Conservation (phyloP, 495 filamentous ascomycete genomes). For the Penicillium herquei region DNA sequence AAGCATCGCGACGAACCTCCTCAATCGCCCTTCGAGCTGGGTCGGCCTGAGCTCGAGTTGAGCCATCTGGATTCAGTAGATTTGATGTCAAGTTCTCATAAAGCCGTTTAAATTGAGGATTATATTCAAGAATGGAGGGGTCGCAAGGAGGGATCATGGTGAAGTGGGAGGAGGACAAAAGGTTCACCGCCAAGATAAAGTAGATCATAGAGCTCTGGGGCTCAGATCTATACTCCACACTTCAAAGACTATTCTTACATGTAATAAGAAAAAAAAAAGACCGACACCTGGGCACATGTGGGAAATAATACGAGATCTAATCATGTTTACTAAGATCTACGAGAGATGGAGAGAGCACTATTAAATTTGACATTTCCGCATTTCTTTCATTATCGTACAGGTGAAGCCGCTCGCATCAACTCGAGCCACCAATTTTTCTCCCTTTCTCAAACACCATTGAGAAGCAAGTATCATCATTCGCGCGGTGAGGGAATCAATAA, state of each 20-base stretch:
- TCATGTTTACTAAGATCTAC: neutral
- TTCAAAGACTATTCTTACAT: too few relatives aligned
- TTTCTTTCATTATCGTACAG: conserved; percentile 51
- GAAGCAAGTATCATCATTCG: conserved; percentile 3
- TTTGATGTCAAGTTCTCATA: conserved; percentile 58
- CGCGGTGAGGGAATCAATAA: neutral
- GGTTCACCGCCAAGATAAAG: conserved; percentile 22
- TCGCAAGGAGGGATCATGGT: conserved; percentile 68
- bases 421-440: conserved; percentile 13
- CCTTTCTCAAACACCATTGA: conserved; percentile 7
- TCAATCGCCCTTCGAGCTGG: conserved; percentile 52
- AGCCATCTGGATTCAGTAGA: conserved; percentile 60
- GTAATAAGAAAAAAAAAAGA: too few relatives aligned
- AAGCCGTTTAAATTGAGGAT: conserved; percentile 63
- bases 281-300: too few relatives aligned
- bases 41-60: conserved; percentile 54
- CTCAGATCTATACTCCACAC: too few relatives aligned
- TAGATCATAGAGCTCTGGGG: neutral
- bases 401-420: conserved; percentile 24
- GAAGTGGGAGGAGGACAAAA: conserved; percentile 11
- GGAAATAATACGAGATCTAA: neutral
- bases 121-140: conserved; percentile 56
- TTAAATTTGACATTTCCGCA: conserved; percentile 34
- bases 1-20: conserved; percentile 42
- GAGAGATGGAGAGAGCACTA: neutral